phyloP scores from a whole-genome alignment of 495 filamentous ascomycete genomes.

The Neurospora pannonica region DNA sequence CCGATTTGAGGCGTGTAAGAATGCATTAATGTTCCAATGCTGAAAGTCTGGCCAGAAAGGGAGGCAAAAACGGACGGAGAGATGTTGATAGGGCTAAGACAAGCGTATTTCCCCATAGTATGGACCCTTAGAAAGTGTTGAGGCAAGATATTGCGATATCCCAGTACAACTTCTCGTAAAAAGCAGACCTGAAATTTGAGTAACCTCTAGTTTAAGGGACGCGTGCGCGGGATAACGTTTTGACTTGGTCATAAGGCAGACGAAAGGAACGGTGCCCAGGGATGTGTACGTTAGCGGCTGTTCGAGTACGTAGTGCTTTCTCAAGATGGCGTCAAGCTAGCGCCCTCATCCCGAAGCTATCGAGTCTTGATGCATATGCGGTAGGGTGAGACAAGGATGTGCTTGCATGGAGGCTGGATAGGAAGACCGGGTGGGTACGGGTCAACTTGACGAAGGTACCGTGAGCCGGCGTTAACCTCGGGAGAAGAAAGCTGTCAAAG shows the following conservation, averaged over 20 bases:
- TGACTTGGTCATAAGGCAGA: background rate
- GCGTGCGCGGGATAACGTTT: background rate
- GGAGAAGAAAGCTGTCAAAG: background rate
- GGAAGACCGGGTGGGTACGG: background rate
- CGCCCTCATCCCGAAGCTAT: constrained; percentile 1
- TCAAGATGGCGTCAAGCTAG: constrained; percentile 1
- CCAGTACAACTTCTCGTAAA: background rate
- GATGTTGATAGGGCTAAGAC: background rate
- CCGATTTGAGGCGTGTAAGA: background rate
- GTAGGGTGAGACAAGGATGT: constrained; percentile 2
- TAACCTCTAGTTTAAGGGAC: background rate
- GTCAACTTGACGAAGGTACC: background rate
- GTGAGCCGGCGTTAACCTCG: constrained; percentile 1
- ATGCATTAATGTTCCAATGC: background rate
- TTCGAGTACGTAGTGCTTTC: background rate
- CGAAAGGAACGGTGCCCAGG: background rate
- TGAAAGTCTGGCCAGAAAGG: background rate
- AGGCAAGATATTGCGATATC: no score
- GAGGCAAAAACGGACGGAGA: background rate
- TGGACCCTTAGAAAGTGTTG: background rate
- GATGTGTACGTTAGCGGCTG: background rate
- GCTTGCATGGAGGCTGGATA: constrained; percentile 8
- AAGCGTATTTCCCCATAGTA: background rate
- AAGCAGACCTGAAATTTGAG: background rate
- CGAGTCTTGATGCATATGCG: constrained; percentile 13